Evolutionary conservation across 2,329 filamentous ascomycete genomes (phyloP).

Genomic region (Camillea tinctor): DNA sequence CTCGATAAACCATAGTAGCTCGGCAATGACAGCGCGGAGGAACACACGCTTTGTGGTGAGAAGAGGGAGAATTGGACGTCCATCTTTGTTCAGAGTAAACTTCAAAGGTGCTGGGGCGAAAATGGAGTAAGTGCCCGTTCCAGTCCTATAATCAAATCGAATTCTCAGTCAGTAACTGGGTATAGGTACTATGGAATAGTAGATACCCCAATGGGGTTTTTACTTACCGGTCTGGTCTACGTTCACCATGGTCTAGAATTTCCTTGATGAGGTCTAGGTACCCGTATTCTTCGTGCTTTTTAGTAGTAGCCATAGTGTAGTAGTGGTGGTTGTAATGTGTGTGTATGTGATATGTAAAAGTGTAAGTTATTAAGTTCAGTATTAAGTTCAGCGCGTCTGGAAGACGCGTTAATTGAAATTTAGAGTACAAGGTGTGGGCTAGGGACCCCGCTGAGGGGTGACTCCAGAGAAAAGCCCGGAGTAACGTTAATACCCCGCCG

Average conservation of each 20-base stretch:
- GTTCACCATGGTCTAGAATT: conserved; percentile 80
- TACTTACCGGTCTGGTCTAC: conserved; percentile 76
- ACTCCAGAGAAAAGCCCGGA: background rate
- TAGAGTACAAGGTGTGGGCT: too few relatives aligned
- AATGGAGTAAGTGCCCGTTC: conserved; percentile 86
- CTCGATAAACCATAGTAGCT: conserved; percentile 93
- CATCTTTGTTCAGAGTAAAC: conserved; percentile 71
- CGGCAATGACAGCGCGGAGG: conserved; percentile 81
- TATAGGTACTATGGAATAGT: conserved; percentile 7
- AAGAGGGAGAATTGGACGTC: conserved; percentile 74
- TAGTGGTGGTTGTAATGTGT: too few relatives aligned
- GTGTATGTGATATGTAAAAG: too few relatives aligned
- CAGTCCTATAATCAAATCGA: conserved; percentile 58
- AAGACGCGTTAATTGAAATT: too few relatives aligned
- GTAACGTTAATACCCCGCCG: too few relatives aligned
- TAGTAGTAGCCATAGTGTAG: conserved; percentile 2
- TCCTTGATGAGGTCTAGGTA: conserved; percentile 87
- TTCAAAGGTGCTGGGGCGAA: conserved; percentile 86
- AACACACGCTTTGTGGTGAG: conserved; percentile 98
- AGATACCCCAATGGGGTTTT: conserved; percentile 1
- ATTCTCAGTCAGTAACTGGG: background rate
- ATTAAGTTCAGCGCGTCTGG: too few relatives aligned
- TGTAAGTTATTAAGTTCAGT: too few relatives aligned
- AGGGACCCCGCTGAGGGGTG: too few relatives aligned
- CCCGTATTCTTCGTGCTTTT: conserved; percentile 81